Base-by-base conservation (phyloP, 805 yeast genomes). In the Sugiyamaella chiloensis region DNA sequence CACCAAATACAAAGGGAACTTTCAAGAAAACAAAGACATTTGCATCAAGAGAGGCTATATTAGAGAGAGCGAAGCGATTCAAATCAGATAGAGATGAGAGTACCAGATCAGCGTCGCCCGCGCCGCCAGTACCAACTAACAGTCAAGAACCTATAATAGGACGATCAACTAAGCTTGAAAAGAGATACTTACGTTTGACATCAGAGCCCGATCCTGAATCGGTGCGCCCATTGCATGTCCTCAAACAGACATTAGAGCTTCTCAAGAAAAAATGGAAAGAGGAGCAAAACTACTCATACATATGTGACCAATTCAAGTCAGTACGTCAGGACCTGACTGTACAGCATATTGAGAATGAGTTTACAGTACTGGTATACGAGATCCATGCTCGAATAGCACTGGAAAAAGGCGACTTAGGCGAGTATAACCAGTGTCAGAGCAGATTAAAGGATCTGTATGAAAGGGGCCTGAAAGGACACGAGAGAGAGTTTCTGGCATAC, bases 361-460 rank as follows among this genome's bases (percentile, higher is more conserved):
- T 93, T 61, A 79, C 96, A 0, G 78, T 88, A 4, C 61, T 68
- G 46, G 96, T 88, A 0, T 91, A 93, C 64, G 93, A 88, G 64
- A 75, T 81, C 2, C 95, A 91, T 65, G 93, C 93, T 3, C 78
- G 89, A 42, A 70, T 90, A n/a, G 95, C 97, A 0, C 74, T 91
- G 31, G 85, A 81, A 56, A 82, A 85, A 60, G 75, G 78, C 34
- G 99, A 91, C 64, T 67, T 91, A 53, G 97, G 97, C 7, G 98
- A 93, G 64, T 89, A 86, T 64, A 93, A 93, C 68, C 97, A 91
- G 64, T 93, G 98, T 63, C 95, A 86, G 64, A 80, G 95, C 12
- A 87, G 88, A 58, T 67, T 93, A 43, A 78, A 78, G 53, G 71
- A 75, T 39, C 68, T 90, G 20, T 90, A 84, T 60, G 76, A 70